Evolutionary conservation across 495 filamentous ascomycete species (phyloP).

Genomic region (Aspergillus heteromorphus): DNA sequence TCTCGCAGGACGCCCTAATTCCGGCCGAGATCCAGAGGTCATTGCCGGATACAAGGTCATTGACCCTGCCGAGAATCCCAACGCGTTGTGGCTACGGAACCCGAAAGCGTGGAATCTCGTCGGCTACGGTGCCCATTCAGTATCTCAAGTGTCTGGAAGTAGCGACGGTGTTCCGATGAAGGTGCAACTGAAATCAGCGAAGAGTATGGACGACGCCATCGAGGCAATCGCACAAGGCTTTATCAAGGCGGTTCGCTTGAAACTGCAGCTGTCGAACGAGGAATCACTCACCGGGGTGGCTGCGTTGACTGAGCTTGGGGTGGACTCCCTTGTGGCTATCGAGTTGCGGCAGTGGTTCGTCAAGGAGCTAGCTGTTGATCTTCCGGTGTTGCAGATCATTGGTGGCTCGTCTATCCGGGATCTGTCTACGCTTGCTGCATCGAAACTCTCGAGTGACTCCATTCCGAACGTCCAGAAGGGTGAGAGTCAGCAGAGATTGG

Average conservation of each 20-base stretch:
- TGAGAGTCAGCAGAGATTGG: not conserved
- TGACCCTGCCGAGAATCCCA: conserved; percentile 1
- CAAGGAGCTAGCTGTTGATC: conserved; percentile 31
- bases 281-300: not conserved
- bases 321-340: conserved; percentile 34
- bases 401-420: not conserved
- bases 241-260: not conserved
- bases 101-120: conserved; percentile 3
- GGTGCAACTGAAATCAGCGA: not conserved
- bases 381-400: conserved; percentile 31
- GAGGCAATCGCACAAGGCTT: not conserved
- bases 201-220: not conserved
- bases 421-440: not conserved
- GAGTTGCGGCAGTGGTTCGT: conserved; percentile 33
- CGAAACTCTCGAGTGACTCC: not conserved
- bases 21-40: not conserved
- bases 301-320: conserved; percentile 4
- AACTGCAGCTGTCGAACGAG: not conserved
- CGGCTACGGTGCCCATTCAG: no score
- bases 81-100: conserved; percentile 29
- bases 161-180: not conserved
- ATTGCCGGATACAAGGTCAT: not conserved
- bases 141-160: not conserved
- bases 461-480: not conserved
- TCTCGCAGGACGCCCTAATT: conserved; percentile 1